phyloP scores from a whole-genome alignment of 257 asterid genomes.

The Ajuga chamaepitys region DNA sequence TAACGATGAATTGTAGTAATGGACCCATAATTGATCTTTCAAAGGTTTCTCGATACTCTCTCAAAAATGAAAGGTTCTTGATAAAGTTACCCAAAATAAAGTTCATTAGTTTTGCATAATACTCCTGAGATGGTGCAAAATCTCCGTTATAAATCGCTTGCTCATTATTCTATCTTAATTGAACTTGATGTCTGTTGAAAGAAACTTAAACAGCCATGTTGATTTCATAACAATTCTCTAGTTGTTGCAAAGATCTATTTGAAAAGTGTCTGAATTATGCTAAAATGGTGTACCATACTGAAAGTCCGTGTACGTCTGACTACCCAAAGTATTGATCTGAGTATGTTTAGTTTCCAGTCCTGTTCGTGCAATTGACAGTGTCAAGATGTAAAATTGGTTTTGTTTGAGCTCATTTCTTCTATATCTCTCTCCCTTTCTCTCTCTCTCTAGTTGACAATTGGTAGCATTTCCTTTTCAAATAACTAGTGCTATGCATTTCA shows the following conservation, averaged over 20 bases:
- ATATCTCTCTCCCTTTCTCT: neutral
- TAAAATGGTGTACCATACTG: neutral
- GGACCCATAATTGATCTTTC: neutral
- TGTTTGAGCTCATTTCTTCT: neutral
- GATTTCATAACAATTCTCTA: neutral
- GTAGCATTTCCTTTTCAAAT: conserved; percentile 4
- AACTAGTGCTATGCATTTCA: neutral
- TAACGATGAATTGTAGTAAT: neutral
- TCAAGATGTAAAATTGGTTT: neutral
- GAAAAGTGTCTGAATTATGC: neutral
- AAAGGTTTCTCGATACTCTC: no score
- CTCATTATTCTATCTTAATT: neutral
- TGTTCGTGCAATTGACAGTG: neutral
- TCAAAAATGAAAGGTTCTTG: no score
- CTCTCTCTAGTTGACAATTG: neutral
- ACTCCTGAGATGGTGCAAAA: neutral
- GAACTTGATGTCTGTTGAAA: neutral
- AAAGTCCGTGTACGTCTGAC: neutral
- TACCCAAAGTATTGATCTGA: neutral
- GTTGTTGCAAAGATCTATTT: neutral
- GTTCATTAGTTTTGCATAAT: neutral
- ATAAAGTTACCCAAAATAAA: neutral
- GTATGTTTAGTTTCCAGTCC: neutral
- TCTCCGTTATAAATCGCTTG: neutral
- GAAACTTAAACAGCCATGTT: neutral